Evolutionary conservation across 2,329 filamentous ascomycete genomes (phyloP), one percentile per base, ranked within the genome.

Genomic region (Exophiala sp.): DNA sequence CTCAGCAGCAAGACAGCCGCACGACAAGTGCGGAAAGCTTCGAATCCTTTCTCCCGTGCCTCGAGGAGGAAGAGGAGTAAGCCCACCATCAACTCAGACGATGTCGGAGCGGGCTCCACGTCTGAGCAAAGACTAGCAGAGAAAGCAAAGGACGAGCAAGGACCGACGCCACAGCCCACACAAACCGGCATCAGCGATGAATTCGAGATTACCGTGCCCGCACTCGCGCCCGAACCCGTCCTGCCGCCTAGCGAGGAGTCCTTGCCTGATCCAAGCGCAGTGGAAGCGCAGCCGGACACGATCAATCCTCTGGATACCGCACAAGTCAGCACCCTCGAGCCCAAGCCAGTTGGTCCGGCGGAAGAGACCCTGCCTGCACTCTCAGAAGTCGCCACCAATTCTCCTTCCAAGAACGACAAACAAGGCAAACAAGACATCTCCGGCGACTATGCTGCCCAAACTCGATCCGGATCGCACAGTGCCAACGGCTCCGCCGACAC

Each of bases 1-100:
- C 10, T 46, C 18, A 54, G 43, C 39, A 54, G 48, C 21, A 48
- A 37, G 18, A 19, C 18, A 21, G 40, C 52, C 35, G 47, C 47
- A 16, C 32, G 19, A 22, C 43, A 48, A 14, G 39, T 16, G 18
- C 42, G 32, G 10, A 21, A n/a, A n/a, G 2, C 32, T 9, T 22
- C 29, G 2, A 48, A 38, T 22, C 41, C 32, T 14, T 22, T 37
- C 22, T 18, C 30, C 2, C 21, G 38, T 14, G 14, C 19, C 23
- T 6, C 37, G 13, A 30, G 35, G 3, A 39, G 27, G 16, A 45
- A 51, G 16, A 40, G 41, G 14, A 42, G 29, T 18, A 48, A 30
- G 27, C 22, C 23, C 5, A 23, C 18, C 11, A 30, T 22, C 11
- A 16, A 35, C n/a, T 14, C 34, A 5, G 18, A 18, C 6, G 34